Evolutionary conservation across 2,329 filamentous ascomycete genomes (phyloP).

Genomic region (Colletotrichum chrysophilum): DNA sequence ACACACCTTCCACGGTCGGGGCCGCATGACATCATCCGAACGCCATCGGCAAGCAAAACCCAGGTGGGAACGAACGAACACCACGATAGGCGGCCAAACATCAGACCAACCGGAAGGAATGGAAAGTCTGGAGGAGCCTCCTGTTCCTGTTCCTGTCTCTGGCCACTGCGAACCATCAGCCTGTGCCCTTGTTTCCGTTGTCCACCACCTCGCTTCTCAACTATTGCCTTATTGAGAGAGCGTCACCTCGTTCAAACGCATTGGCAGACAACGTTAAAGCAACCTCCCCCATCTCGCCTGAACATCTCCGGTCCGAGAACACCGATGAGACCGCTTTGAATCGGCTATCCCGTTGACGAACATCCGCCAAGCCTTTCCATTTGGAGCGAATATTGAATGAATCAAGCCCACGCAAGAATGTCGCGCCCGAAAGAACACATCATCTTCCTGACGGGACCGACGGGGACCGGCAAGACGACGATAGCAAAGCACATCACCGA

Average conservation of each 20-base stretch:
- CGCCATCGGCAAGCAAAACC: neutral
- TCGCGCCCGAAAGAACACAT: slow-evolving; percentile 46
- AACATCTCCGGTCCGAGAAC: neutral
- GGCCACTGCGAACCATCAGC: neutral
- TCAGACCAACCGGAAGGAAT: neutral
- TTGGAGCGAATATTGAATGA: neutral
- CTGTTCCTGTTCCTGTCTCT: neutral
- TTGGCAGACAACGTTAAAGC: neutral
- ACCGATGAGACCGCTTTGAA: neutral
- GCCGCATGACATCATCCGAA: slow-evolving; percentile 23
- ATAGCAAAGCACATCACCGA: slow-evolving; percentile 57
- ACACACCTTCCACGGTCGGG: neutral
- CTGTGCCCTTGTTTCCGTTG: neutral
- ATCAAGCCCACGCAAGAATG: neutral
- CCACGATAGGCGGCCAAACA: neutral
- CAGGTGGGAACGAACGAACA: neutral
- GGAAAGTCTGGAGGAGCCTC: neutral
- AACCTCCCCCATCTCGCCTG: neutral
- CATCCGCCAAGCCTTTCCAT: neutral
- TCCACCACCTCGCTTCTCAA: neutral
- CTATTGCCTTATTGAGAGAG: neutral
- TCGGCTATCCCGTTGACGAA: neutral
- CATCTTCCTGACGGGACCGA: slow-evolving; percentile 66
- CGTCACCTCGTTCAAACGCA: neutral
- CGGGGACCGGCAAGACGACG: slow-evolving; percentile 67